Base-by-base conservation (phyloP, 306 rosid species). In the Rosa multiflora region DNA sequence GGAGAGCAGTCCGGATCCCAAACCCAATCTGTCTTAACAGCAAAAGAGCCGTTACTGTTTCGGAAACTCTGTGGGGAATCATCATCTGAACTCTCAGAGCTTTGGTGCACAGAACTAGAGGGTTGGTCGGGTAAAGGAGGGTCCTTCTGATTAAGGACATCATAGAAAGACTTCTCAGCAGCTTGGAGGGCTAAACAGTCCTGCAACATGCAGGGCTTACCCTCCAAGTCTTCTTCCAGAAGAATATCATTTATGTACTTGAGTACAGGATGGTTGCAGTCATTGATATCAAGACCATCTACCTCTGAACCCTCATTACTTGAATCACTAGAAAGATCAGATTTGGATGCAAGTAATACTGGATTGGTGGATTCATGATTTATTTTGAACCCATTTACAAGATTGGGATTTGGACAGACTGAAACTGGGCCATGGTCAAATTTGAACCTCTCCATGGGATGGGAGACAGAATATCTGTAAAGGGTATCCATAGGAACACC, bases 371-470 rank as follows among this genome's bases (percentile, higher is more conserved):
- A 18, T 61, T 86, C 87, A 77, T 74, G 84, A 40, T 75, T 80
- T 7, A 78, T 78, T 42, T 76, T 62, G 70, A 85, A 79, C 43
- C 83, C 87, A 79, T 87, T 78, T 12, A 44, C 71, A 61, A 75
- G 78, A 55, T 55, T 74, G 40, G 5, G 87, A 64, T 77, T 86
- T 40, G 89, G 52, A 42, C 55, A 53, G 7, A 48, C 61, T 8
- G 88, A 70, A 59, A 35, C 55, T 5, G 86, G 80, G 67, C 78
- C 87, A 12, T 81, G 82, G 46, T 79, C 85, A 70, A 80, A 89
- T 44, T 78, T 76, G 21, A 82, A 89, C 29, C 82, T 80, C 10
- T 86, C 82, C 51, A 77, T 4, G 35, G 64, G 9, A 58, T 21
- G 56, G 29, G 85, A 76, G 70, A 69, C 82, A 44, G 82, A 44